Evolutionary conservation across 306 rosid species (phyloP).

Genomic region (Bauhinia variegata): DNA sequence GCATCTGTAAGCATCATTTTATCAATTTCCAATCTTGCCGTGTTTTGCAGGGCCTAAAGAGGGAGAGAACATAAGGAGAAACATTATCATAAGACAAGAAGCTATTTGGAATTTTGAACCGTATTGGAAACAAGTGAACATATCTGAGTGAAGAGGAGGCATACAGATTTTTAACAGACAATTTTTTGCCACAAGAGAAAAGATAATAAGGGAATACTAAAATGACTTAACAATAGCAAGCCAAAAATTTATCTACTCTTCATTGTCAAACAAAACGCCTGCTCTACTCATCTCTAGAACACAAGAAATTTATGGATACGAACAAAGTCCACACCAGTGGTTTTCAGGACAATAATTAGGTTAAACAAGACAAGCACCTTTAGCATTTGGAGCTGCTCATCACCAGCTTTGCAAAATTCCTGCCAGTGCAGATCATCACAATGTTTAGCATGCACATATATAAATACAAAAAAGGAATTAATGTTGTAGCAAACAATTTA

Average conservation of each 20-base stretch:
- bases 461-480: conserved; percentile 6
- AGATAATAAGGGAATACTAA: not conserved
- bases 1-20: conserved; percentile 96
- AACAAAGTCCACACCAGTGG: not conserved
- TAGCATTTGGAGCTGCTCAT: conserved; percentile 60
- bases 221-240: not conserved
- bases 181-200: conserved; percentile 10
- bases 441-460: conserved; percentile 16
- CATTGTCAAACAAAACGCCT: conserved; percentile 9
- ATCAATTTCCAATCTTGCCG: conserved; percentile 73
- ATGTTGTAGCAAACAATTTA: conserved; percentile 15
- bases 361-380: conserved; percentile 53
- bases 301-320: not conserved
- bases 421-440: conserved; percentile 39
- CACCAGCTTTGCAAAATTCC: conserved; percentile 69
- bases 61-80: conserved; percentile 32
- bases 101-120: not conserved
- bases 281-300: not conserved
- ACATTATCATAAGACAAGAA: conserved; percentile 16
- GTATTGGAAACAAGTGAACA: not conserved
- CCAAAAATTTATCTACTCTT: conserved; percentile 1
- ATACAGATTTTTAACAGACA: not conserved
- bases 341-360: conserved; percentile 9
- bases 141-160: conserved; percentile 8
- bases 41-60: conserved; percentile 53